Percentiles rank a stretch among this genome's conserved stretches.
phyloP scores from a whole-genome alignment of 2,329 filamentous ascomycete species.

The Exserohilum rostratum region DNA sequence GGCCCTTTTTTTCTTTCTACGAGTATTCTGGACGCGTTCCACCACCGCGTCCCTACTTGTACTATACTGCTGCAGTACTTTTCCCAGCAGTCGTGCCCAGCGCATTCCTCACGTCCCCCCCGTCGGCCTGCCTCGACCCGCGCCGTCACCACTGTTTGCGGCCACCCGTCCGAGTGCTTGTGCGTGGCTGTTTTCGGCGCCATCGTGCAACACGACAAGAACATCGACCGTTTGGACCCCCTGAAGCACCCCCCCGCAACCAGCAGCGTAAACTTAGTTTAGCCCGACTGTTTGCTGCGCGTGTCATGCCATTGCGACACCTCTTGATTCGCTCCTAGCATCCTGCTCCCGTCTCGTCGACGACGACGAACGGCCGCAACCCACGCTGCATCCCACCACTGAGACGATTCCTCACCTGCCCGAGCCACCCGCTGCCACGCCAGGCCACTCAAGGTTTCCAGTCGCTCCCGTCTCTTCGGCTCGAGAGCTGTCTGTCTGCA shows the following conservation, averaged over 20 bases:
- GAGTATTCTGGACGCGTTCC: slow-evolving; percentile 4
- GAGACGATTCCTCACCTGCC: slow-evolving; percentile 13
- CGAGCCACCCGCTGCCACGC: slow-evolving; percentile 18
- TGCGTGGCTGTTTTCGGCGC: slow-evolving; percentile 24
- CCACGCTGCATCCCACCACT: slow-evolving; percentile 13
- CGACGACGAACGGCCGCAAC: slow-evolving; percentile 9
- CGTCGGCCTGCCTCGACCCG: background rate
- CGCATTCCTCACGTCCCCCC: background rate
- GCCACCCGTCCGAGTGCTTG: slow-evolving; percentile 16
- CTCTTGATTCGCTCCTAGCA: slow-evolving; percentile 15
- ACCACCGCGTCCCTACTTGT: background rate
- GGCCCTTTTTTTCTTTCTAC: background rate
- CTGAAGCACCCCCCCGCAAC: slow-evolving; percentile 23
- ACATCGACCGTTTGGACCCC: slow-evolving; percentile 26
- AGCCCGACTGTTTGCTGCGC: slow-evolving; percentile 23
- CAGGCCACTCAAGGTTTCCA: slow-evolving; percentile 6
- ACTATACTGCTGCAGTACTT: no score
- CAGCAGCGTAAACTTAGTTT: slow-evolving; percentile 23
- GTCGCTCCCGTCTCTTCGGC: slow-evolving; percentile 17
- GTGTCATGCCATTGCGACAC: slow-evolving; percentile 27
- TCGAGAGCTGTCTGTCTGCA: slow-evolving; percentile 15
- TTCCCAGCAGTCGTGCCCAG: background rate
- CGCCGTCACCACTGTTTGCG: slow-evolving; percentile 5
- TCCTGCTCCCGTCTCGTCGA: slow-evolving; percentile 2
- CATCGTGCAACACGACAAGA: slow-evolving; percentile 20